A percentile compares a stretch with the other conserved stretches of the same genome.
Evolutionary conservation across 2,329 filamentous ascomycete species (phyloP).

Genomic region (Diplodia scrobiculata): DNA sequence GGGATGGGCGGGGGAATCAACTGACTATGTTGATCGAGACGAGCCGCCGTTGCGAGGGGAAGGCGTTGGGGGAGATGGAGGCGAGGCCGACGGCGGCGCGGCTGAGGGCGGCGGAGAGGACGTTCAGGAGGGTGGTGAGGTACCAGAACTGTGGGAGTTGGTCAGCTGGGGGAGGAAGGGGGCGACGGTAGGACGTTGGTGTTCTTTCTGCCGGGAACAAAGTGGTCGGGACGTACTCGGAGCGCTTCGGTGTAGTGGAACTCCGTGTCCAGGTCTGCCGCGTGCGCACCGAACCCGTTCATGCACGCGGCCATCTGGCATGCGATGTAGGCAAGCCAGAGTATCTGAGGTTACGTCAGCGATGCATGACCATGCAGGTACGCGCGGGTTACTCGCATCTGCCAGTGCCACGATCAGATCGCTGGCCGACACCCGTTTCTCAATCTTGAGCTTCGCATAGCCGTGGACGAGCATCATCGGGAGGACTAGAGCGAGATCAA

Average conservation of each 20-base stretch:
- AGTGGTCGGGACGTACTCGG: background rate
- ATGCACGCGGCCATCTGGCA: background rate
- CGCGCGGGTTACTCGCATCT: background rate
- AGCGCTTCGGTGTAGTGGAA: constrained; percentile 2
- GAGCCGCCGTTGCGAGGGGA: background rate
- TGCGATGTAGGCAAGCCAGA: background rate
- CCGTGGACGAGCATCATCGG: background rate
- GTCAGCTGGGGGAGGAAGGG: background rate
- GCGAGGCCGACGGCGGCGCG: constrained; percentile 7
- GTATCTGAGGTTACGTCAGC: background rate
- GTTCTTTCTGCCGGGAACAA: background rate
- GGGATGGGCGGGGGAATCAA: background rate
- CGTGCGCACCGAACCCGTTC: constrained; percentile 13
- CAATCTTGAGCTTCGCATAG: background rate
- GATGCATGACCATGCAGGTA: too few relatives aligned
- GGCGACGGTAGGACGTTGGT: too few relatives aligned
- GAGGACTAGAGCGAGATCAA: background rate
- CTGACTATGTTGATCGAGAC: background rate
- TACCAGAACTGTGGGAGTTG: constrained; percentile 1
- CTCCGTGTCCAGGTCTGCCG: background rate
- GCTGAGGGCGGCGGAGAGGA: background rate
- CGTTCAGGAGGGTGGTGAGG: constrained; percentile 18
- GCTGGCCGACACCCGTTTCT: background rate
- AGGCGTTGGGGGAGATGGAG: background rate
- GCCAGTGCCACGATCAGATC: background rate